Evolutionary conservation across 2,329 filamentous ascomycete species (phyloP), one percentile per base, ranked within the genome.

Genomic region (Penicillium sp.): DNA sequence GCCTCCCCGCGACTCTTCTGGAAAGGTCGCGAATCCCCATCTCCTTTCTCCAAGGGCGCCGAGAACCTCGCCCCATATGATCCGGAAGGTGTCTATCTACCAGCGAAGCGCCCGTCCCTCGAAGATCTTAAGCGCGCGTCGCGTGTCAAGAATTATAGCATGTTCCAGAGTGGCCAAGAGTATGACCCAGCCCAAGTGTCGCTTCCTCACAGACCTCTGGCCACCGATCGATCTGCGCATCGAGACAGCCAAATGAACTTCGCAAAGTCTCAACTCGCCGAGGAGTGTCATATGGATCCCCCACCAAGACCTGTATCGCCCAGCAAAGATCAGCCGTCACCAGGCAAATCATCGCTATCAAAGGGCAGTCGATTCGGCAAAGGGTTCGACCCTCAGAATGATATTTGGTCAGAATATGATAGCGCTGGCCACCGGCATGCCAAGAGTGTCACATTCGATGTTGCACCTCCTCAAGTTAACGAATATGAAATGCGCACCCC

Each of bases 401-500:
- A 85, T 27, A 84, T 87, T 22, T 90, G 88, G 85, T 87, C 88
- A 18, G 85, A 68, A 36, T 62, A 67, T 41, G 66, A 87, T 60
- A 83, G 85, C 4, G 87, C 90, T 43, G 83, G 18, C 43, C 89
- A 92, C 72, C 89, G 92, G 55, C 91, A 96, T 77, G 88, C 92
- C 50, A 99, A 99, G 82, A 97, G 93, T 70, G 95, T 99, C 59
- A 99, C 94, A 0, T 99, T 99, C 73, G 92, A 98, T 77, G 90
- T 89, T 39, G 92, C 91, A 2, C 94, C 94, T 22, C 95, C 95
- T 24, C 91, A 96, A 73, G 85, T 99, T 70, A 96, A 98, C 73
- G 95, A 99, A 78, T 99, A 98, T 75, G 95, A 98, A 77, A 93
- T 97, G 90, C 90, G 92, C 36, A 99, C 95, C 2, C 95, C 95